phyloP scores from a whole-genome alignment of 441 rosid species.

The Brassica hybrid region DNA sequence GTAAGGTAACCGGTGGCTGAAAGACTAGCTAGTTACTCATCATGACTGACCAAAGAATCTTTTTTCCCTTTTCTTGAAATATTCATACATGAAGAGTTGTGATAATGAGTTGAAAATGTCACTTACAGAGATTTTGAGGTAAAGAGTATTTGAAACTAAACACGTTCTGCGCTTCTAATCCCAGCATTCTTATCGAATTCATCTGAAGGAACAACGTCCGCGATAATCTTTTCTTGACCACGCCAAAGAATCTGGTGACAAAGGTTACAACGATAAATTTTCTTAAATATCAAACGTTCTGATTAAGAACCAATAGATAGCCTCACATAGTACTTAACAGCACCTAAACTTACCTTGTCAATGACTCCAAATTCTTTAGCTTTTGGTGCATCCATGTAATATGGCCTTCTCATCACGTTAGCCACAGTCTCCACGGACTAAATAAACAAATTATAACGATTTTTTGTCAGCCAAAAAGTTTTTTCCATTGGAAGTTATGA shows the following conservation, averaged over 20 bases:
- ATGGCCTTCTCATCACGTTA: slow-evolving; percentile 69
- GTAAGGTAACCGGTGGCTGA: neutral
- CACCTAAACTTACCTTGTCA: slow-evolving; percentile 61
- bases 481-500: slow-evolving; percentile 1
- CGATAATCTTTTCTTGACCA: slow-evolving; percentile 73
- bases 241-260: slow-evolving; percentile 71
- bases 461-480: neutral
- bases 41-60: too few species aligned
- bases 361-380: slow-evolving; percentile 89
- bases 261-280: neutral
- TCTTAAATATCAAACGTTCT: neutral
- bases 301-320: neutral
- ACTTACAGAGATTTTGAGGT: slow-evolving; percentile 39
- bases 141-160: slow-evolving; percentile 38
- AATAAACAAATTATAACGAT: slow-evolving; percentile 19
- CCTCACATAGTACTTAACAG: neutral
- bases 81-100: neutral
- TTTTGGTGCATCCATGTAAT: slow-evolving; percentile 70
- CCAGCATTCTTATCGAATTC: slow-evolving; percentile 72
- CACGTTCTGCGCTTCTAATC: slow-evolving; percentile 50
- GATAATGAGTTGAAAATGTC: slow-evolving; percentile 14
- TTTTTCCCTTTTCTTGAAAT: too few species aligned
- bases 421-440: slow-evolving; percentile 76
- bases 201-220: slow-evolving; percentile 66
- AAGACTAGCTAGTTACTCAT: too few species aligned